A percentile compares a stretch with the other conserved stretches of the same genome.
Conservation (phyloP, 257 asterid genomes). For the Buddleja alternifolia region DNA sequence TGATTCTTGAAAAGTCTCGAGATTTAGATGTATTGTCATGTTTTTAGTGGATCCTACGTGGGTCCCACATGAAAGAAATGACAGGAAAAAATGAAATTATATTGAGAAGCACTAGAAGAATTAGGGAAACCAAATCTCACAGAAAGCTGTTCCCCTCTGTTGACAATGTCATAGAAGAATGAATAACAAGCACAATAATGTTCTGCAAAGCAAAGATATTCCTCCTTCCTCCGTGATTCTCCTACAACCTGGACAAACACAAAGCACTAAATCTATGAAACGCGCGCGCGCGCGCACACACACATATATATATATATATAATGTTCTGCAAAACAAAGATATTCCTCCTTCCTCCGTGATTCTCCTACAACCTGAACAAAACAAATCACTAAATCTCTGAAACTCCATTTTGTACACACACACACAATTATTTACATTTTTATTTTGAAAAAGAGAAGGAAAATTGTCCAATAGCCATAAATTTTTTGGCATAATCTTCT, state of each 20-base stretch:
- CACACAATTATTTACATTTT: too few species aligned
- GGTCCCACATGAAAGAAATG: too few species aligned
- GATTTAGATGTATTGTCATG: too few species aligned
- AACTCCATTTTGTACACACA: too few species aligned
- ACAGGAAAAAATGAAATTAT: neutral
- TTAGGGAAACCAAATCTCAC: constrained; percentile 46
- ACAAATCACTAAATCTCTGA: neutral
- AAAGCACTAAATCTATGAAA: neutral
- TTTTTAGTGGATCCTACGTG: too few species aligned
- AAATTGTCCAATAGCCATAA: too few species aligned
- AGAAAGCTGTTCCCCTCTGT: constrained; percentile 91
- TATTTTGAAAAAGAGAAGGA: too few species aligned
- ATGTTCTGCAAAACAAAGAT: constrained; percentile 78
- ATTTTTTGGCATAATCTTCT: too few species aligned
- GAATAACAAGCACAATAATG: constrained; percentile 89
- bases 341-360: constrained; percentile 81
- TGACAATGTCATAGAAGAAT: constrained; percentile 86
- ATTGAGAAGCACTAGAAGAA: neutral
- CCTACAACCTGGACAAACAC: constrained; percentile 61
- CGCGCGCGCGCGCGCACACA: too few species aligned
- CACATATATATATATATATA: too few species aligned
- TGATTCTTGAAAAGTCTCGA: too few species aligned
- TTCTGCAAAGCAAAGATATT: constrained; percentile 76
- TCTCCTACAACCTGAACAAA: constrained; percentile 74
- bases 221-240: constrained; percentile 86